Evolutionary conservation across 2,329 filamentous ascomycete species (phyloP).

Genomic region (Rhinocladiella similis): DNA sequence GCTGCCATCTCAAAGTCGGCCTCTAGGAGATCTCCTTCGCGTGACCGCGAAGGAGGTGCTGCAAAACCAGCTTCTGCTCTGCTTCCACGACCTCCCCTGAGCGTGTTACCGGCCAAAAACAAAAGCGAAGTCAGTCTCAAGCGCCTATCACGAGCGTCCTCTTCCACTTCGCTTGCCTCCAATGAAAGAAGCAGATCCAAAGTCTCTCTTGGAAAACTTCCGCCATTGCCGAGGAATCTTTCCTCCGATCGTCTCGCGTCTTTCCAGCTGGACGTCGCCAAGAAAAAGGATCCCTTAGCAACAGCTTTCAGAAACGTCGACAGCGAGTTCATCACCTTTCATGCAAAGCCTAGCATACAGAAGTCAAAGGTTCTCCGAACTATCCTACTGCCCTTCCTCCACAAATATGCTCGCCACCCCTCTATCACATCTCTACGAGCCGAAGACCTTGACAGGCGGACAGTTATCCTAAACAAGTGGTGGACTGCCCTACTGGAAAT

Average conservation of each 20-base stretch:
- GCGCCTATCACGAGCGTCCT: conserved; percentile 39
- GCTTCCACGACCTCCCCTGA: conserved; percentile 37
- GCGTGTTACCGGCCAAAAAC: conserved; percentile 39
- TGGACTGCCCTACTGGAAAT: conserved; percentile 82
- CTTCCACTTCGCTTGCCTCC: conserved; percentile 46
- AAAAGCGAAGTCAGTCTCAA: conserved; percentile 35
- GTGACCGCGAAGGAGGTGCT: conserved; percentile 1
- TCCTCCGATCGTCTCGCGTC: conserved; percentile 38
- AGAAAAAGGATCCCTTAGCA: conserved; percentile 70
- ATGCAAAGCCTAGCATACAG: conserved; percentile 69
- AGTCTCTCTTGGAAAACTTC: conserved; percentile 48
- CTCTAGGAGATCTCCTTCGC: conserved; percentile 14
- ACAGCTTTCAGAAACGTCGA: conserved; percentile 67
- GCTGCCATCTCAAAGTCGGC: conserved; percentile 4
- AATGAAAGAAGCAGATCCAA: conserved; percentile 45
- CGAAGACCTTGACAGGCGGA: conserved; percentile 79
- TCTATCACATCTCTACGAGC: conserved; percentile 67
- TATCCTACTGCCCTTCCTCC: conserved; percentile 74
- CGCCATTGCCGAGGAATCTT: conserved; percentile 45
- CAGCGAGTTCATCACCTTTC: conserved; percentile 62
- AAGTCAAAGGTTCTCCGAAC: conserved; percentile 75
- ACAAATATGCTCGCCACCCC: conserved; percentile 65
- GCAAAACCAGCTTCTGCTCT: not conserved
- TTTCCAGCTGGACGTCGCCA: conserved; percentile 39
- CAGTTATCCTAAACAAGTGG: conserved; percentile 84